Evolutionary conservation across 495 filamentous ascomycete genomes (phyloP), one percentile per base, ranked within the genome.

Genomic region (Aspergillus nidulans): DNA sequence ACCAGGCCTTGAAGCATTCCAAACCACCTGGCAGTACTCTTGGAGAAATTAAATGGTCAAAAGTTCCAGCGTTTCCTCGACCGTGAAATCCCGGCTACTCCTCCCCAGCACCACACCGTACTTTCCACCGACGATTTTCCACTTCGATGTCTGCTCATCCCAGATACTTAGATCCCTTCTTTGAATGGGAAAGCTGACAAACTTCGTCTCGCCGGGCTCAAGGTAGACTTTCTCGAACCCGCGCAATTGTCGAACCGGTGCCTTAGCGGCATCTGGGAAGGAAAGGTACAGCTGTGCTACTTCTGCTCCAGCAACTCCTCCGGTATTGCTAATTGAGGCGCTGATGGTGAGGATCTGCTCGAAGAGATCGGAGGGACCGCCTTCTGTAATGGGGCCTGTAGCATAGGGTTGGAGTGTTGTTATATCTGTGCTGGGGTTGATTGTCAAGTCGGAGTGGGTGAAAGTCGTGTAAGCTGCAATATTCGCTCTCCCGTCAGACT

Each of bases 81-180:
- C 26, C 4, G 26, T 28, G 26, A 28, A 28, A 23, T 44, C 21
- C 41, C 19, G 6, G 4, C 18, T 23, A 24, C 43, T 46, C 4
- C 3, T 12, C 0, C 43, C 43, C 9, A 46, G 10, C 4, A 7
- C 1, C 1, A 46, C 13, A 4, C 13, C 12, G 12, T 46, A 46
- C 23, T 28, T 24, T 0, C 43, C 43, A 3, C 20, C 15, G 2
- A 15, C 21, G 2, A 46, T 7, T 12, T 5, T n/a, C 43, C 43
- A 46, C 9, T 28, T 5, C 23, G 26, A 24, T 4, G 13, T 24
- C 2, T 15, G 10, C 10, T 7, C 12, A 47, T 87, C 81, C 87
- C 86, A 91, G 5, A 76, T 77, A 62, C 84, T 87, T 57, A 89
- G 50, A 60, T 89, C 87, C 32, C 83, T 72, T 49, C 86, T 72